Evolutionary conservation across 2,329 filamentous ascomycete genomes (phyloP).

Genomic region (Samsoniella hepiali): DNA sequence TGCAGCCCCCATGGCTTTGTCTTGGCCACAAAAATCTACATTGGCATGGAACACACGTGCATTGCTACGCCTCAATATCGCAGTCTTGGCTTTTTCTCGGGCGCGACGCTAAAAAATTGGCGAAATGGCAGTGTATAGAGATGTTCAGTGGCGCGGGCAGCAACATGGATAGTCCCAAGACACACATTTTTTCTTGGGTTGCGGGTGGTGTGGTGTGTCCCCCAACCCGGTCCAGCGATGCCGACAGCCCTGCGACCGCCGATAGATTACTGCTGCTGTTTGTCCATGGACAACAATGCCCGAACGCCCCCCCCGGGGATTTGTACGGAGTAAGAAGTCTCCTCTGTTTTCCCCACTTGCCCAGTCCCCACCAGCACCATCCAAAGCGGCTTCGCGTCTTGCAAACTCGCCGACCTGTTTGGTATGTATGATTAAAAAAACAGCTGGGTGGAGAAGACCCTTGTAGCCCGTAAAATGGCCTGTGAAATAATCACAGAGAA

Average conservation of each 20-base stretch:
- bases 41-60: not conserved
- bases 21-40: not conserved
- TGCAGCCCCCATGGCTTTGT: not conserved
- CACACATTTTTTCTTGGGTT: not conserved
- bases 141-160: not conserved
- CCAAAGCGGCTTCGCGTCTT: not conserved
- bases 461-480: not conserved
- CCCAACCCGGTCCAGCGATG: not conserved
- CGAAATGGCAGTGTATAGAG: not conserved
- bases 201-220: not conserved
- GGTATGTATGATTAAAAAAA: not conserved
- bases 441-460: not conserved
- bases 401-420: not conserved
- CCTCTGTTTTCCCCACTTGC: not conserved
- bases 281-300: constrained; percentile 2
- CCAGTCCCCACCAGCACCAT: not conserved
- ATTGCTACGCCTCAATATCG: not conserved
- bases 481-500: not conserved
- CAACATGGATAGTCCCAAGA: not conserved
- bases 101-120: not conserved
- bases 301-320: not conserved
- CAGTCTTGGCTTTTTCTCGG: not conserved
- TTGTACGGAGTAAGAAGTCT: not conserved
- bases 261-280: not conserved
- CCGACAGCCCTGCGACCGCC: not conserved